phyloP scores from a whole-genome alignment of 768 basidiomycete genomes.

The Psilocybe sp. region DNA sequence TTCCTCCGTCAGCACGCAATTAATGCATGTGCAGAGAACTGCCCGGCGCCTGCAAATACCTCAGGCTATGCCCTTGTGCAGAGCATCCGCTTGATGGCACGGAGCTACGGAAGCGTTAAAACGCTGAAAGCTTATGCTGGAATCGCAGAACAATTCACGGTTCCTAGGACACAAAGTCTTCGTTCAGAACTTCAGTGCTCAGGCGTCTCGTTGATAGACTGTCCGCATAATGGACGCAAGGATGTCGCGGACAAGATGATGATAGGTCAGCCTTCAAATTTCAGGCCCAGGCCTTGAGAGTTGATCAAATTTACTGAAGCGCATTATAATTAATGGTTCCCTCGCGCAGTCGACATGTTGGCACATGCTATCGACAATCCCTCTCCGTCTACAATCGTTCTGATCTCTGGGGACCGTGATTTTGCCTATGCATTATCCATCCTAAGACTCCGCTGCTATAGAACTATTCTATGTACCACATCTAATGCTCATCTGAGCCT shows the following conservation, averaged over 20 bases:
- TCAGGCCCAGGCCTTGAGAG: neutral
- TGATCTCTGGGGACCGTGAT: constrained; percentile 46
- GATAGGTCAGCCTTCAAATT: constrained; percentile 29
- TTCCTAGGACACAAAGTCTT: constrained; percentile 7
- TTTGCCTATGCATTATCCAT: constrained; percentile 42
- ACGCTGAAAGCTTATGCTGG: constrained; percentile 30
- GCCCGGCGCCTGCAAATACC: constrained; percentile 21
- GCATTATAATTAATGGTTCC: constrained; percentile 2
- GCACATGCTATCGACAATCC: constrained; percentile 38
- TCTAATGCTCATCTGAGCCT: constrained; percentile 33
- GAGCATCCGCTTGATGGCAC: constrained; percentile 23
- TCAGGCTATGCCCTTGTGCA: constrained; percentile 26
- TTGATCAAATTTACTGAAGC: neutral
- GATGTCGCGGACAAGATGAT: constrained; percentile 51
- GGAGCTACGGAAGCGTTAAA: constrained; percentile 25
- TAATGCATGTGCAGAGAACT: constrained; percentile 23
- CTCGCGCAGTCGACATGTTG: constrained; percentile 22
- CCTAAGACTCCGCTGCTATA: constrained; percentile 35
- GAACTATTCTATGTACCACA: constrained; percentile 38
- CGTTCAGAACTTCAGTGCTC: constrained; percentile 42
- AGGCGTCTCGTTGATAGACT: constrained; percentile 41
- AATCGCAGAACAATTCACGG: constrained; percentile 20
- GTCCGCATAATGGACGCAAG: constrained; percentile 32
- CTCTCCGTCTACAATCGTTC: constrained; percentile 39
- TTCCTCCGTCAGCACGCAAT: neutral